These are phyloP conservation scores for Debaryomyces sp. DNA, from an alignment of 1,139 yeast species.

Conservation along the genomic window DNA sequence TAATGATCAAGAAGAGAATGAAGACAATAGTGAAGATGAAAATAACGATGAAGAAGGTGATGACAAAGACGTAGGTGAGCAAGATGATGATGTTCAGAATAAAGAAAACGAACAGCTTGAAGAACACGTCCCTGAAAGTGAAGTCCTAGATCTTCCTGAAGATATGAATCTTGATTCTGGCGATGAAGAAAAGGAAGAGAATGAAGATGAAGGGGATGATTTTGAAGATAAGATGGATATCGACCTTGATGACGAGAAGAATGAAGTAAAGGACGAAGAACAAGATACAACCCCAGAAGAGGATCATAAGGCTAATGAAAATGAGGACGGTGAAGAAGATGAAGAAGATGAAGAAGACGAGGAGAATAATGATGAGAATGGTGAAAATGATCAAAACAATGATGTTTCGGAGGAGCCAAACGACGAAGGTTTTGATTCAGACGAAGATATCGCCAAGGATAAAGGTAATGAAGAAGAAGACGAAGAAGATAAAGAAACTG, in stretches of 20 bases:
- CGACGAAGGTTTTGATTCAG: constrained; percentile 21
- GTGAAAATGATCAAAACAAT: constrained; percentile 4
- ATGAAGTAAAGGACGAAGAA: constrained; percentile 22
- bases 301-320: constrained; percentile 22
- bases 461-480: constrained; percentile 19
- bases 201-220: constrained; percentile 20
- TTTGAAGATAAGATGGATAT: constrained; percentile 21
- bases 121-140: constrained; percentile 75
- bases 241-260: constrained; percentile 21
- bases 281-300: constrained; percentile 17
- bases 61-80: constrained; percentile 74
- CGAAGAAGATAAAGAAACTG: constrained; percentile 25
- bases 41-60: constrained; percentile 51
- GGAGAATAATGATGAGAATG: constrained; percentile 23
- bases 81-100: constrained; percentile 74
- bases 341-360: constrained; percentile 23
- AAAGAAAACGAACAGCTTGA: constrained; percentile 75
- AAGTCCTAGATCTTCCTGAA: constrained; percentile 82
- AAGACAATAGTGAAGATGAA: constrained; percentile 34
- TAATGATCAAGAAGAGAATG: constrained; percentile 25
- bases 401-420: constrained; percentile 27
- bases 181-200: constrained; percentile 55
- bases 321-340: constrained; percentile 24
- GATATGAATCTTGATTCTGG: constrained; percentile 79
- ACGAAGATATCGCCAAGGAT: constrained; percentile 20